phyloP scores from a whole-genome alignment of 2,329 filamentous ascomycete species.

The Plectosphaerella cucumerina region DNA sequence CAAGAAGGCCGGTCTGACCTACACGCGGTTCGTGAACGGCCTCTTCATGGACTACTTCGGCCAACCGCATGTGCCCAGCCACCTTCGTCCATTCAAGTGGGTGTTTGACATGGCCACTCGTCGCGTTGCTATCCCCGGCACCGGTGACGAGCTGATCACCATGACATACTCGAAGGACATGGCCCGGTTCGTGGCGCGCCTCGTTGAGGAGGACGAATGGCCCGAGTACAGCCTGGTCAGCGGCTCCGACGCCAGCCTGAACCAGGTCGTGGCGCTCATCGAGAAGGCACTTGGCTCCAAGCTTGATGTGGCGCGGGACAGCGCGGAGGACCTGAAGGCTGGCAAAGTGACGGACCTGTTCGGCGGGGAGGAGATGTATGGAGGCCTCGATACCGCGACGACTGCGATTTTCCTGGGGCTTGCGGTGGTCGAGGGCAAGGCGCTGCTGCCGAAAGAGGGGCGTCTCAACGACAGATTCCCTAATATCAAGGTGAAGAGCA shows the following conservation, averaged over 20 bases:
- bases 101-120: neutral
- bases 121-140: conserved; percentile 2
- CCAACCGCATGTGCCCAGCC: conserved; percentile 14
- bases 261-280: neutral
- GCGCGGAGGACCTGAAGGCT: neutral
- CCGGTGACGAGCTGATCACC: conserved; percentile 2
- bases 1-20: neutral
- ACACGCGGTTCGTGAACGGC: conserved; percentile 9
- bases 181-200: conserved; percentile 27
- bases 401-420: neutral
- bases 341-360: neutral
- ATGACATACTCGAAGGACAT: conserved; percentile 6
- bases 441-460: neutral
- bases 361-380: neutral
- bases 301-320: neutral
- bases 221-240: neutral
- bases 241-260: neutral
- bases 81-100: conserved; percentile 16
- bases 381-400: neutral
- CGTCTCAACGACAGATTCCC: neutral
- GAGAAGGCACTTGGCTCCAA: neutral
- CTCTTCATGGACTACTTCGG: conserved; percentile 22
- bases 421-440: neutral
- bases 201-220: conserved; percentile 5
- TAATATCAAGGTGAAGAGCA: neutral